phyloP scores from a whole-genome alignment of 2,329 filamentous ascomycete genomes.

The Colletotrichum tofieldiae region DNA sequence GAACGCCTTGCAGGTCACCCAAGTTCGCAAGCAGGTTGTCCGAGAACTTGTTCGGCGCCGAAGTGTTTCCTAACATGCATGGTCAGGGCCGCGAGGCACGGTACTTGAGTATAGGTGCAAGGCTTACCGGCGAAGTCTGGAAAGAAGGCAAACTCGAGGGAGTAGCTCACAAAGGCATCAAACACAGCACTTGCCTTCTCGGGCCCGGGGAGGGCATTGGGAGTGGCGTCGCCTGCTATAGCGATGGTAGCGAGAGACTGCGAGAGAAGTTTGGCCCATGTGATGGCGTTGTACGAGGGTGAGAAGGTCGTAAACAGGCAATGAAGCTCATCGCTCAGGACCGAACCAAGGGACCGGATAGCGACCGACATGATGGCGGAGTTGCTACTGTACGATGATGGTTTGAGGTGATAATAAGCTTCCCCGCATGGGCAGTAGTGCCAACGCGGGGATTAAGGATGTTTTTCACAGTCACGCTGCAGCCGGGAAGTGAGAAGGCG shows the following conservation, averaged over 20 bases:
- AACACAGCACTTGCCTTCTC: slow-evolving; percentile 33
- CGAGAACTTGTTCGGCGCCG: slow-evolving; percentile 72
- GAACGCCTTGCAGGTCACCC: slow-evolving; percentile 66
- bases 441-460: slow-evolving; percentile 1
- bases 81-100: background rate
- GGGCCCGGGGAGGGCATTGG: slow-evolving; percentile 29
- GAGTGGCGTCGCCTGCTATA: background rate
- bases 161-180: slow-evolving; percentile 66
- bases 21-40: slow-evolving; percentile 73
- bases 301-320: slow-evolving; percentile 23
- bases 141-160: slow-evolving; percentile 67
- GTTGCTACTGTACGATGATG: background rate
- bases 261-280: background rate
- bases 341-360: slow-evolving; percentile 16
- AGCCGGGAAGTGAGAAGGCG: background rate
- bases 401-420: slow-evolving; percentile 21
- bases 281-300: slow-evolving; percentile 5
- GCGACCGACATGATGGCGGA: slow-evolving; percentile 20
- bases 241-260: background rate
- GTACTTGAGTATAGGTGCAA: background rate
- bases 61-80: slow-evolving; percentile 61
- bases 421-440: slow-evolving; percentile 20
- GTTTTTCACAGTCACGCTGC: background rate
- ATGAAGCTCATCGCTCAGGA: slow-evolving; percentile 23
- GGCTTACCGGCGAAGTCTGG: slow-evolving; percentile 64